A percentile compares a stretch with the other conserved stretches of the same genome.
Conservation (phyloP, 2,329 filamentous ascomycete genomes). For the Colletotrichum abscissum region DNA sequence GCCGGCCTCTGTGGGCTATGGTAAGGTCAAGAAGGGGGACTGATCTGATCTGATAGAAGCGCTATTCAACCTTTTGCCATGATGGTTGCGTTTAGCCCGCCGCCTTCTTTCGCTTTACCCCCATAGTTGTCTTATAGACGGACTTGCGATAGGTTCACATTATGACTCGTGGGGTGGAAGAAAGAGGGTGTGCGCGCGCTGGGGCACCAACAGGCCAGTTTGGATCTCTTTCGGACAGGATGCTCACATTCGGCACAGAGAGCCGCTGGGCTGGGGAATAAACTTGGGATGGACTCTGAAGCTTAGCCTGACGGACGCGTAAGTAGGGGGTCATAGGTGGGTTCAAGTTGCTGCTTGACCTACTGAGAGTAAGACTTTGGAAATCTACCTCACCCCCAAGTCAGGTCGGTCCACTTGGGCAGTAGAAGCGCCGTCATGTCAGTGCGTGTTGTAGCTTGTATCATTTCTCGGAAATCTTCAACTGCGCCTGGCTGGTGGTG, state of each 20-base stretch:
- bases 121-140: neutral
- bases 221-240: neutral
- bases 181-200: neutral
- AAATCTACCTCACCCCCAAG: too few relatives aligned
- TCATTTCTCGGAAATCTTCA: too few relatives aligned
- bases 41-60: neutral
- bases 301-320: neutral
- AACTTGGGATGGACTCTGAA: neutral
- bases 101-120: neutral
- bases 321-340: neutral
- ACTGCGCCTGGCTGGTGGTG: too few relatives aligned
- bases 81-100: neutral
- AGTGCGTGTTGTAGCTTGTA: too few relatives aligned
- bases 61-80: neutral
- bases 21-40: neutral
- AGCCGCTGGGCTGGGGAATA: neutral
- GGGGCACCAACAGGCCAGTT: neutral
- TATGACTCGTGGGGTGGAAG: neutral
- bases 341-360: neutral
- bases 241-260: neutral
- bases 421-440: neutral
- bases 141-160: neutral
- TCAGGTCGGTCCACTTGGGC: neutral
- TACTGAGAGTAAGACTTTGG: too few relatives aligned
- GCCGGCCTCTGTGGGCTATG: neutral